A percentile compares a stretch with the other conserved stretches of the same genome.
Conservation (phyloP, 345 rosid genomes). For the Microcos paniculata region DNA sequence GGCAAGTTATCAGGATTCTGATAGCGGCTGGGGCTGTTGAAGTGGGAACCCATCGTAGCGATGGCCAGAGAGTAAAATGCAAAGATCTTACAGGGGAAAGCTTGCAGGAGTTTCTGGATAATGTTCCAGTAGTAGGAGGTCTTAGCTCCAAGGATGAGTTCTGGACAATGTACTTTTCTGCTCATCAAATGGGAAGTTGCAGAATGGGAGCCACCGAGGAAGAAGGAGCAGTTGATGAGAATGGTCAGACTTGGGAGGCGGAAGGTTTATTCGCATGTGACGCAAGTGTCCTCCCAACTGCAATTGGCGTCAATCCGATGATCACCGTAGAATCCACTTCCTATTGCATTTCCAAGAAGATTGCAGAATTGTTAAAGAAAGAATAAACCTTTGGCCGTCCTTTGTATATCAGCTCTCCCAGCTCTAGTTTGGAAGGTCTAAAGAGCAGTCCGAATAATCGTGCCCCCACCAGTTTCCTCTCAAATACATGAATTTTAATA, state of each 20-base stretch:
- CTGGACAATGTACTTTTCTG: constrained; percentile 46
- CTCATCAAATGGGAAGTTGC: constrained; percentile 84
- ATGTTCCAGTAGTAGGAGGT: constrained; percentile 38
- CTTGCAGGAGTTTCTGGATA: constrained; percentile 46
- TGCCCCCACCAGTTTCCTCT: background rate
- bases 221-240: constrained; percentile 60
- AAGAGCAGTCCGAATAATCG: background rate
- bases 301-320: constrained; percentile 56
- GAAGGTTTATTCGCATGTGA: constrained; percentile 46
- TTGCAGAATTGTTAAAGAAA: constrained; percentile 17
- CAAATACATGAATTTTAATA: background rate
- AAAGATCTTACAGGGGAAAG: constrained; percentile 40
- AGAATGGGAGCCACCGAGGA: constrained; percentile 54
- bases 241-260: constrained; percentile 65
- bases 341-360: constrained; percentile 47
- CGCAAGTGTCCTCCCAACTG: constrained; percentile 39
- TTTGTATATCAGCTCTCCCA: background rate
- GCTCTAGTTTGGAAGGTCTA: background rate
- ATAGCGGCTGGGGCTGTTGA: constrained; percentile 80
- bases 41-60: constrained; percentile 68
- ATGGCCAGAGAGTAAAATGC: constrained; percentile 62
- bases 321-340: constrained; percentile 52
- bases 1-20: constrained; percentile 57
- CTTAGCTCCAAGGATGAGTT: constrained; percentile 38
- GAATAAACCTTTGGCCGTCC: background rate